Evolutionary conservation across 1,284 basidiomycete genomes (phyloP), one percentile per base, ranked within the genome.

Genomic region (Caloboletus firmus): DNA sequence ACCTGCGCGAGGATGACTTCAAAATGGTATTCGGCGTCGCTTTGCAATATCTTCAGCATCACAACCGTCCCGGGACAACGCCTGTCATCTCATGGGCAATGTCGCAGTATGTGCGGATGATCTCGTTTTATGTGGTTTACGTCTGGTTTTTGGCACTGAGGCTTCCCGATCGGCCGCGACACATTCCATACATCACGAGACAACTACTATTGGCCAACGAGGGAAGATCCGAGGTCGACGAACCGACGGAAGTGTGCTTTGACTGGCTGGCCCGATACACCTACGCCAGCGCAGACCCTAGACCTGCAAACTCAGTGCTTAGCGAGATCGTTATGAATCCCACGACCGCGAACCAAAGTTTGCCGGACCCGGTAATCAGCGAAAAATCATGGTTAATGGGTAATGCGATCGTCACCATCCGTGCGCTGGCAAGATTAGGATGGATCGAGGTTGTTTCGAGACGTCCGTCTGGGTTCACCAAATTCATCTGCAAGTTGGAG

Each of bases 251-350:
- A 70, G 95, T 98, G 22, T 97, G 94, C 69, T 96, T 99, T 66
- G 97, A 99, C 72, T 99, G 96, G 91, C 80, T 99, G 8, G 91
- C 94, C 18, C 82, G 97, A 17, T 98, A 97, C 69, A 91, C 96
- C 0, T 98, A 96, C 66, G 93, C 90, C 22, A 95, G 91, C 62
- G 94, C 94, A 13, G 94, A 98, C 66, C 93, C 96, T 0, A 85
- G 92, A 47, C 94, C 95, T 1, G 85, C 91, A 1, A 81, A 80
- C 39, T 95, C 93, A 2, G 81, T 90, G 58, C 79, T 98, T 55
- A 84, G 82, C 62, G 88, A 94, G 42, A 81, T 89, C 45, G 73
- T 89, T 36, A 83, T 83, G 79, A 83, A 81, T 54, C 77, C 84
- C 0, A 62, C 49, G 7, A 63, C 70, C 6, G 59, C 65, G 4